These are phyloP conservation scores for Eucalyptus erythrocorys DNA, from an alignment of 345 rosid species.

Conservation along the genomic window DNA sequence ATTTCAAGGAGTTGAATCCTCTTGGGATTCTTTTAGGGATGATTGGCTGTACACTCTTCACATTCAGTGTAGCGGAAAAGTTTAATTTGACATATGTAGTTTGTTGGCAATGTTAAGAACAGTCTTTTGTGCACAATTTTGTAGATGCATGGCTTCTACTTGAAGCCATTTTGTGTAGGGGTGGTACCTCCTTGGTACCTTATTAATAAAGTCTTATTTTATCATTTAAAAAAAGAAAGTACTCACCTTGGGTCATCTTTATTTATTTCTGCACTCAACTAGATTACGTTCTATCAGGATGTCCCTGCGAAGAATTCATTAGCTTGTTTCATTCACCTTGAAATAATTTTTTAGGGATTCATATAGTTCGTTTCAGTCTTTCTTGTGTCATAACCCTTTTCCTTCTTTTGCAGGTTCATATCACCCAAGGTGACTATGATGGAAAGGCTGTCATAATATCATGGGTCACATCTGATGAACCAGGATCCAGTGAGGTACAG, in stretches of 20 bases:
- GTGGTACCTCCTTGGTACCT: not conserved
- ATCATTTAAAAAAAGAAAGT: not conserved
- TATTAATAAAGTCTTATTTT: not conserved
- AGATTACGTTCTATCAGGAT: not conserved
- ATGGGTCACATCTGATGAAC: constrained; percentile 76
- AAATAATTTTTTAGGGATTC: not conserved
- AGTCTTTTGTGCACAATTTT: not conserved
- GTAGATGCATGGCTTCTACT: not conserved
- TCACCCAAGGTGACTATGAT: constrained; percentile 85
- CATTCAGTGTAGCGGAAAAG: not conserved
- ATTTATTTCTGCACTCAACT: not conserved
- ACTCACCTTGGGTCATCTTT: not conserved
- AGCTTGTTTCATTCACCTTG: not conserved
- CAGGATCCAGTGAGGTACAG: constrained; percentile 39
- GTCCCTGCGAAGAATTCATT: not conserved
- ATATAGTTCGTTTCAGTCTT: not conserved
- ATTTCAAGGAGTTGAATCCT: not conserved
- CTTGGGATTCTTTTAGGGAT: not conserved
- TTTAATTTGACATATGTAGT: not conserved
- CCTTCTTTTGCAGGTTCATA: constrained; percentile 43
- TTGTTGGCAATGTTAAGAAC: not conserved
- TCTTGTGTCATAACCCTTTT: not conserved
- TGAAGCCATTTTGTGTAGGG: not conserved
- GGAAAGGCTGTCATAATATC: constrained; percentile 80
- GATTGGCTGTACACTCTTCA: not conserved